Evolutionary conservation across 805 yeast species (phyloP), one percentile per base, ranked within the genome.

Genomic region (Yamadazyma takamatsuzukensis): DNA sequence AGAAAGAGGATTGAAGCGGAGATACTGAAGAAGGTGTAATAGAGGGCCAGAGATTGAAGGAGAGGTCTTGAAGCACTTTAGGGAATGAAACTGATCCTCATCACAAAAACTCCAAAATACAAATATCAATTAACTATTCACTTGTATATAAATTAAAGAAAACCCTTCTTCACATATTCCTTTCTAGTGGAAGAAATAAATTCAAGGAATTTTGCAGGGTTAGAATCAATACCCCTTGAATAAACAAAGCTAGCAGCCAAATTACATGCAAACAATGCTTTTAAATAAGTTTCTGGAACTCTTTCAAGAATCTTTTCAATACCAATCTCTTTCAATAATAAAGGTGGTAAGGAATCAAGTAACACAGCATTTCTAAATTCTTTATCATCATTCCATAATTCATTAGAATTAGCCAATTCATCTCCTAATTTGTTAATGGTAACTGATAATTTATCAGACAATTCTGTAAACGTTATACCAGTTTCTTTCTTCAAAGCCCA

Each of bases 371-470:
- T 78, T 61, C 96, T 76, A 68, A 93, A 81, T 31, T 60, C 69
- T 7, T 64, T 60, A 55, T 93, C 97, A 44, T 80, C 83, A 47
- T 75, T 73, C 94, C 97, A 87, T 50, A 93, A 70, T 54, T 83
- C 89, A 47, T 76, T 76, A 15, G 93, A 81, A 29, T 76, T 72
- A 22, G 93, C 80, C 49, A 90, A 74, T 64, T 88, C 94, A 53
- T 86, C 96, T 31, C 81, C 84, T 45, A 89, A 71, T 46, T 82
- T 78, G 60, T 87, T 89, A 56, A 89, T 89, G 19, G 94, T 81
- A 40, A 71, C 70, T 6, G 96, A 85, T 34, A 89, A 69, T 47
- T 78, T 77, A 57, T 89, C 95, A n/a, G 95, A 83, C 42, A 88
- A 70, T 39, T 72, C 79, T 21, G 80, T 69, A 53, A 74, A 59